Percentiles rank a stretch among this genome's conserved stretches.
These are phyloP conservation scores for Tetrahymena malaccensis DNA, from an alignment of 73 alveolate species.

Conservation along the genomic window DNA sequence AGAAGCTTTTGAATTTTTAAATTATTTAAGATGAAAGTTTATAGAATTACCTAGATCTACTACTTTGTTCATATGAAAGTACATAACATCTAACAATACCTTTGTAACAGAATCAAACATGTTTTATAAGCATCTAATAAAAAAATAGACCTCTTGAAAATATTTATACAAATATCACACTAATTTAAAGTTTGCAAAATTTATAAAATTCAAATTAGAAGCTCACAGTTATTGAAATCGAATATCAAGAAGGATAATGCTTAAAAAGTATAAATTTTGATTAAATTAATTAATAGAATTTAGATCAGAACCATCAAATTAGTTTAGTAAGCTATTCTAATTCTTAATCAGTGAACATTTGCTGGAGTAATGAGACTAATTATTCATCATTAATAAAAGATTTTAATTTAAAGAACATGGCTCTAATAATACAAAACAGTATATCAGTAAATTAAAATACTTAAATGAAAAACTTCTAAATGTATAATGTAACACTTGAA, in stretches of 20 bases:
- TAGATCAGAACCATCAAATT: not conserved
- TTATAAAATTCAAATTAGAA: not conserved
- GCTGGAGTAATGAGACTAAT: not conserved
- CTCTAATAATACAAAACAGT: too few relatives aligned
- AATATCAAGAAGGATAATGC: not conserved
- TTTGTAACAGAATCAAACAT: not conserved
- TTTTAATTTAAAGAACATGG: not conserved
- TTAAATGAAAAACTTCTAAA: not conserved
- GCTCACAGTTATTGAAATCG: not conserved
- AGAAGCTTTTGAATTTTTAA: not conserved
- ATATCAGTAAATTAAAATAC: too few relatives aligned
- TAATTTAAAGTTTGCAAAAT: too few relatives aligned
- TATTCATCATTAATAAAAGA: not conserved
- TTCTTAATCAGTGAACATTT: not conserved
- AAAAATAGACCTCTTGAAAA: not conserved
- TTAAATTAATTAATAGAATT: too few relatives aligned
- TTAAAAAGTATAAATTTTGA: too few relatives aligned
- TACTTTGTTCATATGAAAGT: not conserved
- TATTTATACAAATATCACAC: not conserved
- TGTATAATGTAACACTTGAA: not conserved
- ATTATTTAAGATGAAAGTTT: too few relatives aligned
- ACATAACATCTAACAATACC: not conserved
- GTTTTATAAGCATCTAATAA: not conserved
- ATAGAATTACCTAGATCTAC: not conserved
- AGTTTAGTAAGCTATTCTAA: not conserved